Conservation (phyloP, 164 flowering plant genomes). For the Vitis vinifera region ASM3070453v1 NC_081809.1:5003001-5003500, state of each 20-base stretch:
- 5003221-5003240: constrained; percentile 63
- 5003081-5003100: no score
- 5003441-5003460: background rate
- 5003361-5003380: constrained; percentile 68
- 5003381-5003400: constrained; percentile 76
- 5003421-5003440: constrained; percentile 1
- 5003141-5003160: background rate
- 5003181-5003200: background rate
- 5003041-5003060: no score
- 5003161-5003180: background rate
- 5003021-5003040: no score
- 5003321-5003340: constrained; percentile 85
- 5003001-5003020: no score
- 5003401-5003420: constrained; percentile 91
- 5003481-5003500: background rate
- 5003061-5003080: no score
- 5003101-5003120: no score
- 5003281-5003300: constrained; percentile 84
- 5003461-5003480: background rate
- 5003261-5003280: constrained; percentile 82
- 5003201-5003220: background rate
- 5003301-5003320: constrained; percentile 91
- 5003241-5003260: constrained; percentile 91
- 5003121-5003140: background rate
- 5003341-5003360: constrained; percentile 82